Conservation (phyloP, 306 rosid genomes). For the Styphnolobium japonicum region DNA sequence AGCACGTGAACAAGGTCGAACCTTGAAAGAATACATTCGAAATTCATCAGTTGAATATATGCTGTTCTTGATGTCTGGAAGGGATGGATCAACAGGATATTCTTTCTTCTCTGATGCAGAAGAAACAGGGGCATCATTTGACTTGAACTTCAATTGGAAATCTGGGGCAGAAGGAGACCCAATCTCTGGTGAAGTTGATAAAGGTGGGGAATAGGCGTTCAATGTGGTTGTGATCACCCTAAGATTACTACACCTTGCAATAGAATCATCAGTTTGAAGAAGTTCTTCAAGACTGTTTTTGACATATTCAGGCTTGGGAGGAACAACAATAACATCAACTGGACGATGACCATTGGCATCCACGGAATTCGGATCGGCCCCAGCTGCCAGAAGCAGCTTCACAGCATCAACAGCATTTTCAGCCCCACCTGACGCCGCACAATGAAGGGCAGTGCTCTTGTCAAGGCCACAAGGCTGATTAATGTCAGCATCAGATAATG, state of each 20-base stretch:
- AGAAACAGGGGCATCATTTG: constrained; percentile 41
- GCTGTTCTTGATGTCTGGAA: constrained; percentile 93
- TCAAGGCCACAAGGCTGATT: constrained; percentile 68
- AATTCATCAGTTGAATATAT: constrained; percentile 93
- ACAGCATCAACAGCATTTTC: constrained; percentile 67
- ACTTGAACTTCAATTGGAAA: constrained; percentile 53
- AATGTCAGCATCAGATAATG: constrained; percentile 57
- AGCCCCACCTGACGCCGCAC: constrained; percentile 92
- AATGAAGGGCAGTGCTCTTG: constrained; percentile 90
- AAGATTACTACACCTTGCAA: constrained; percentile 45
- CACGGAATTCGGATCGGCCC: constrained; percentile 70
- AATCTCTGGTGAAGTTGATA: constrained; percentile 60
- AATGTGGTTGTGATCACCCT: constrained; percentile 43
- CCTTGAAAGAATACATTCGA: constrained; percentile 93
- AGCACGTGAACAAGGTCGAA: constrained; percentile 92
- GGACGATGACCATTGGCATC: constrained; percentile 82
- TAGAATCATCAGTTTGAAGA: constrained; percentile 52
- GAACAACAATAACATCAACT: constrained; percentile 58
- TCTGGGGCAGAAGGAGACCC: constrained; percentile 64
- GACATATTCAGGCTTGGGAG: constrained; percentile 54
- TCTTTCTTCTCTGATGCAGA: constrained; percentile 83
- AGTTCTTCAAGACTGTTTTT: constrained; percentile 60
- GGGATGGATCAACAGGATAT: constrained; percentile 86
- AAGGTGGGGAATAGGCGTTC: constrained; percentile 59
- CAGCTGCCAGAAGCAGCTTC: constrained; percentile 72